Conservation (phyloP, 1,284 basidiomycete genomes). For the Malassezia yamatoensis region DNA sequence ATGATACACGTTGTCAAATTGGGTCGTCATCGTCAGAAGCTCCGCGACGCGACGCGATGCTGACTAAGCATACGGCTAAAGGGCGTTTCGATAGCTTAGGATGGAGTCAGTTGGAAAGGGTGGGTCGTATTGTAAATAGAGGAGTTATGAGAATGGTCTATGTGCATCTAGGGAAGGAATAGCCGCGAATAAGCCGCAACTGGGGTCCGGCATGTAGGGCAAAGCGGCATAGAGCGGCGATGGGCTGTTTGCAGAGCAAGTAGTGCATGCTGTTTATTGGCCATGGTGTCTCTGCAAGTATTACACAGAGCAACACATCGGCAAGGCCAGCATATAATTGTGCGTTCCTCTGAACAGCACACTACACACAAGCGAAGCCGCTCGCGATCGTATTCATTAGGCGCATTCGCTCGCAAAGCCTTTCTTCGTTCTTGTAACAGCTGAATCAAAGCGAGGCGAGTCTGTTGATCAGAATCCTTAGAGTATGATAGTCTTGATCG, state of each 20-base stretch:
- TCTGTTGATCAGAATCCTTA: not conserved
- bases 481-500: not conserved
- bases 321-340: constrained; percentile 43
- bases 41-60: constrained; percentile 8
- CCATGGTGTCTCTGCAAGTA: constrained; percentile 35
- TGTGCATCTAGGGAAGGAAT: constrained; percentile 24
- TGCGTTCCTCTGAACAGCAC: constrained; percentile 25
- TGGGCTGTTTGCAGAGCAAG: not conserved
- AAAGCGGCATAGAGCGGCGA: constrained; percentile 20
- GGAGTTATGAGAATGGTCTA: not conserved
- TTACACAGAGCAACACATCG: constrained; percentile 44
- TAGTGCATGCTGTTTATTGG: constrained; percentile 16
- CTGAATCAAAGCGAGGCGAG: not conserved
- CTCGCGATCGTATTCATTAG: constrained; percentile 12
- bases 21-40: constrained; percentile 50
- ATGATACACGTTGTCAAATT: constrained; percentile 73
- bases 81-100: not conserved
- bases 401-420: not conserved
- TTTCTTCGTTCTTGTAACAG: constrained; percentile 5
- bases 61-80: constrained; percentile 2
- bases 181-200: constrained; percentile 31
- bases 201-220: constrained; percentile 36
- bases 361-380: constrained; percentile 24
- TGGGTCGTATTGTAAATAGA: too few relatives aligned
- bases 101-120: too few relatives aligned